phyloP scores from a whole-genome alignment of 352 stramenopile species.

The Phytopythium sindhum region DNA sequence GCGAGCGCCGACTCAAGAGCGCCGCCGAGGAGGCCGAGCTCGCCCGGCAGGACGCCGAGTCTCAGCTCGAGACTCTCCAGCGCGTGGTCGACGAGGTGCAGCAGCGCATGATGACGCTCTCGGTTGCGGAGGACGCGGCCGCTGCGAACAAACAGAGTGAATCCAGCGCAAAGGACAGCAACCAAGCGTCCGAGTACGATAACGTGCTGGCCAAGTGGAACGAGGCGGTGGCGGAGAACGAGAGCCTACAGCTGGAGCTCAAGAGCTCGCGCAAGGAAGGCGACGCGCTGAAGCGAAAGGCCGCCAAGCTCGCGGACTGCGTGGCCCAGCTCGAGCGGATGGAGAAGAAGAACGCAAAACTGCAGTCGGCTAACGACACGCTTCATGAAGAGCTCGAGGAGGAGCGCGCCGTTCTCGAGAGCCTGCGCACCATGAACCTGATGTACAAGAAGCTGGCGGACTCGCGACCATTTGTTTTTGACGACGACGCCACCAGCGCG shows the following conservation, averaged over 20 bases:
- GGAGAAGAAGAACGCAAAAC: conserved; percentile 53
- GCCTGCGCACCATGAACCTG: conserved; percentile 56
- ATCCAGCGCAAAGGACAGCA: conserved; percentile 31
- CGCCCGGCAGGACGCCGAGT: conserved; percentile 30
- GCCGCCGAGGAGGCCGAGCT: conserved; percentile 28
- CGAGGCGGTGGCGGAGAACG: conserved; percentile 36
- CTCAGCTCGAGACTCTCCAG: conserved; percentile 26
- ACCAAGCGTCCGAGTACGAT: conserved; percentile 49
- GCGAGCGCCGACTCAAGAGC: conserved; percentile 37
- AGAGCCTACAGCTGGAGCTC: conserved; percentile 35
- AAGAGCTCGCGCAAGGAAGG: conserved; percentile 61
- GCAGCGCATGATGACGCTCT: not conserved
- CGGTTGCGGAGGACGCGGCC: not conserved
- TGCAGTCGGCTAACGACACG: conserved; percentile 51
- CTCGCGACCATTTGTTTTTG: conserved; percentile 37
- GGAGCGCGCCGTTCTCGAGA: conserved; percentile 60
- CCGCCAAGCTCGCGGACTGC: conserved; percentile 32
- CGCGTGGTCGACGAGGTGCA: conserved; percentile 24
- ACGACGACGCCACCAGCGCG: conserved; percentile 20
- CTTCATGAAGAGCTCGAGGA: conserved; percentile 64
- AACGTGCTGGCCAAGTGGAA: conserved; percentile 47
- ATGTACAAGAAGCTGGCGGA: conserved; percentile 77
- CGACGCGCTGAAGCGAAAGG: conserved; percentile 40
- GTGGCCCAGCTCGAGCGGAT: conserved; percentile 43
- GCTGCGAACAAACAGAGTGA: conserved; percentile 8